A percentile compares a stretch with the other conserved stretches of the same genome.
Conservation (phyloP, 768 basidiomycete species). For the Hemileccinum impolitum region DNA sequence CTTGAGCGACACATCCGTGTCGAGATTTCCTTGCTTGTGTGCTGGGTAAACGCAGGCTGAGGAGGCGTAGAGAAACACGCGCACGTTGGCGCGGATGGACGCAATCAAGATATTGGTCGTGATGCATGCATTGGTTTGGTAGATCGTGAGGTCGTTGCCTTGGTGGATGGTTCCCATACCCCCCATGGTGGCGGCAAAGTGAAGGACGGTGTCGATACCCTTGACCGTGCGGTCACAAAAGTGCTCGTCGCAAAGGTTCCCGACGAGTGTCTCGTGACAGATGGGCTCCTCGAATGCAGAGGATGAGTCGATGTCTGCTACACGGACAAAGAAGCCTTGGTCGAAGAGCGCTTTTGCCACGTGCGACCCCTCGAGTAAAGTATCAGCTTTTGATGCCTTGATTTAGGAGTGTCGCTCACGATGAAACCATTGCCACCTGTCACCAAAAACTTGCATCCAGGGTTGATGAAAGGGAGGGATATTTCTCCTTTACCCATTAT, state of each 20-base stretch:
- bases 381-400: background rate
- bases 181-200: constrained; percentile 62
- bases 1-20: constrained; percentile 40
- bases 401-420: constrained; percentile 29
- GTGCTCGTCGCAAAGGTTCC: constrained; percentile 44
- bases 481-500: constrained; percentile 1
- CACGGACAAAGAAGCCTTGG: constrained; percentile 35
- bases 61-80: constrained; percentile 51
- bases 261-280: constrained; percentile 38
- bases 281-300: constrained; percentile 21
- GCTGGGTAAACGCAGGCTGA: constrained; percentile 59
- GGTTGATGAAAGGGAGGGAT: background rate
- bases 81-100: constrained; percentile 35
- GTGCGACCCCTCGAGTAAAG: constrained; percentile 44
- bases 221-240: constrained; percentile 37
- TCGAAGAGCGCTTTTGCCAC: constrained; percentile 39
- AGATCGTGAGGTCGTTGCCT: constrained; percentile 47
- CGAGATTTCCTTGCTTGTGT: constrained; percentile 33
- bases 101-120: constrained; percentile 46
- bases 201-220: constrained; percentile 45
- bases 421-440: constrained; percentile 55
- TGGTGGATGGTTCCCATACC: constrained; percentile 62
- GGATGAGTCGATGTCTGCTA: constrained; percentile 39
- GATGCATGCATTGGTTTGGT: constrained; percentile 48
- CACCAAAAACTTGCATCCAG: constrained; percentile 32